These are phyloP conservation scores for Boletus edulis DNA, from an alignment of 768 basidiomycete species.

Conservation along the genomic window DNA sequence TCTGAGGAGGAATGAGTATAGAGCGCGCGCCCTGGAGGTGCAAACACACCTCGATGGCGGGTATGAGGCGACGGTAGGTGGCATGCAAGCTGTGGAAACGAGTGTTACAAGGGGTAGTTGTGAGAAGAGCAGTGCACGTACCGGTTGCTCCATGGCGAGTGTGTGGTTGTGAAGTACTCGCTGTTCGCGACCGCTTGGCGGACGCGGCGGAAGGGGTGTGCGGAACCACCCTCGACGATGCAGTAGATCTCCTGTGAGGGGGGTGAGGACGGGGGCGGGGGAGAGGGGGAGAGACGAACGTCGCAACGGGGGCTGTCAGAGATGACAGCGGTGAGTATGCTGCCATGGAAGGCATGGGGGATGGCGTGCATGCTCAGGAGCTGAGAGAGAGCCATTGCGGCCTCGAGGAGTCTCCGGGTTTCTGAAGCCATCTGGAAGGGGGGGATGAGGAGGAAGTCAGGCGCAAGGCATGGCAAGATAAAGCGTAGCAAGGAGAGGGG, in stretches of 20 bases:
- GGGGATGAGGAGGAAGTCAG: slow-evolving; percentile 25
- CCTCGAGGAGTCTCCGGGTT: slow-evolving; percentile 71
- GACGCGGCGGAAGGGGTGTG: slow-evolving; percentile 76
- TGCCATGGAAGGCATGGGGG: slow-evolving; percentile 82
- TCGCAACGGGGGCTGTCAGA: slow-evolving; percentile 63
- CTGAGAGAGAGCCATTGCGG: slow-evolving; percentile 70
- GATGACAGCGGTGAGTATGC: slow-evolving; percentile 66
- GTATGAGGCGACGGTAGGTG: slow-evolving; percentile 73
- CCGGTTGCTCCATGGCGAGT: slow-evolving; percentile 89
- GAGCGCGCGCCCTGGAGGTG: not conserved
- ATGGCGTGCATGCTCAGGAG: slow-evolving; percentile 55
- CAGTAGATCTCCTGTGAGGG: slow-evolving; percentile 74
- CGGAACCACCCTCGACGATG: slow-evolving; percentile 73
- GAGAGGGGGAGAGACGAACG: slow-evolving; percentile 40
- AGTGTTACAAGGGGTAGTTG: slow-evolving; percentile 6
- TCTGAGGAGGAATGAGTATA: slow-evolving; percentile 39
- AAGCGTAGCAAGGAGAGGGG: slow-evolving; percentile 39
- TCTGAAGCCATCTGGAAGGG: slow-evolving; percentile 52
- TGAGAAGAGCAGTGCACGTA: slow-evolving; percentile 28
- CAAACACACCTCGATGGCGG: slow-evolving; percentile 63
- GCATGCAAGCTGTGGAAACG: slow-evolving; percentile 57
- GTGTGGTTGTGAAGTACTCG: slow-evolving; percentile 61
- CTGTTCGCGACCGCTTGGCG: slow-evolving; percentile 69
- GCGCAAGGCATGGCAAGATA: slow-evolving; percentile 54
- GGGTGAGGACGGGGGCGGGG: slow-evolving; percentile 7